Conservation (phyloP, 2,329 filamentous ascomycete species). For the Ophioceras dolichostomum region DNA sequence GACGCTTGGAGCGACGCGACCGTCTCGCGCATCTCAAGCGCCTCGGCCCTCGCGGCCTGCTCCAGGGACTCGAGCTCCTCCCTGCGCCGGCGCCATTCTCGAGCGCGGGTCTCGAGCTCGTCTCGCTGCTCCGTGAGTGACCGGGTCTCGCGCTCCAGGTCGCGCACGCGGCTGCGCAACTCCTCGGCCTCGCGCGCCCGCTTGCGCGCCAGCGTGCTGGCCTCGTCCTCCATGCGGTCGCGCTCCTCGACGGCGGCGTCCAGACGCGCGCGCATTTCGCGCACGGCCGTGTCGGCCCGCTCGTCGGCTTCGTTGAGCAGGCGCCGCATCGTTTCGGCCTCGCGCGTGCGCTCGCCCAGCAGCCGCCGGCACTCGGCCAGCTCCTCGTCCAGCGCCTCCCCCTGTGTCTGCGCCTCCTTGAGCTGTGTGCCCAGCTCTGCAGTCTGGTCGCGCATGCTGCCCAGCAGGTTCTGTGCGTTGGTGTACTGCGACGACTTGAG, state of each 20-base stretch:
- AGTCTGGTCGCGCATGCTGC: conserved; percentile 87
- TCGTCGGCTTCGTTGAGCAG: conserved; percentile 79
- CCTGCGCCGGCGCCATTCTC: conserved; percentile 59
- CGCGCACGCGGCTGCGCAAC: conserved; percentile 63
- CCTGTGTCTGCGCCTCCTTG: conserved; percentile 73
- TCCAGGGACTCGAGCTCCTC: conserved; percentile 65
- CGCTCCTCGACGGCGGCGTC: conserved; percentile 88
- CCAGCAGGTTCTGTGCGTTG: conserved; percentile 73
- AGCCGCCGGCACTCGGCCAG: conserved; percentile 78
- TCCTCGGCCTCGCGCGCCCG: conserved; percentile 80
- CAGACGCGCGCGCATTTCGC: conserved; percentile 81
- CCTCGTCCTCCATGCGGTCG: conserved; percentile 85
- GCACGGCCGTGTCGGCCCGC: conserved; percentile 66
- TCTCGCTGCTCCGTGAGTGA: conserved; percentile 63
- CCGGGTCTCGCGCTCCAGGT: conserved; percentile 68
- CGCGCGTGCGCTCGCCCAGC: conserved; percentile 75
- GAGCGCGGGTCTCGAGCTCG: conserved; percentile 61
- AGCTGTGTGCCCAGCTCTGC: conserved; percentile 82
- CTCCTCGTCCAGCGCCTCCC: conserved; percentile 85
- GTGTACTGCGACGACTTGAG: conserved; percentile 77
- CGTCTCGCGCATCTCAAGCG: conserved; percentile 61
- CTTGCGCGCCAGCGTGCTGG: conserved; percentile 62
- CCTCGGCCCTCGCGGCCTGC: conserved; percentile 58
- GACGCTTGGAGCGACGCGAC: conserved; percentile 69
- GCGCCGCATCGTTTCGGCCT: conserved; percentile 89